Conservation (phyloP, 768 basidiomycete species). For the Dioszegia crocea region DNA sequence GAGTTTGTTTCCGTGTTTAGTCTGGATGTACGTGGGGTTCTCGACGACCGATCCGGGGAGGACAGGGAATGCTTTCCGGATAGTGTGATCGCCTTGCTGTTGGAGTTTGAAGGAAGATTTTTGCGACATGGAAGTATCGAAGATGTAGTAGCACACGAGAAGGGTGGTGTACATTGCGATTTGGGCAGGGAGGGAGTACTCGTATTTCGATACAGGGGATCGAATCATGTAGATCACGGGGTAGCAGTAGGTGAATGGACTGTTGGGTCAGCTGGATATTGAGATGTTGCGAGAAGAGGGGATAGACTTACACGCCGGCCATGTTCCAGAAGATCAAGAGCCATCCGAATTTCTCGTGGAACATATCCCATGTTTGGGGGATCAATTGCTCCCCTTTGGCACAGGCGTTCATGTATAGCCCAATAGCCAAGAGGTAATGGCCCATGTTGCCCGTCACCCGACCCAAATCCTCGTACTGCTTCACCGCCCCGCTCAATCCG, state of each 20-base stretch:
- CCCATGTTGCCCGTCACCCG: constrained; percentile 94
- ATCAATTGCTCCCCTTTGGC: constrained; percentile 66
- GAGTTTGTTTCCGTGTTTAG: constrained; percentile 88
- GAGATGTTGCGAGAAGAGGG: not conserved
- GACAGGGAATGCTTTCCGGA: constrained; percentile 91
- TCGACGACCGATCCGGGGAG: constrained; percentile 74
- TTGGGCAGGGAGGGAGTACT: constrained; percentile 72
- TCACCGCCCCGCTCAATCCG: constrained; percentile 84
- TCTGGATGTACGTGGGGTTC: constrained; percentile 88
- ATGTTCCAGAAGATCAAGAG: constrained; percentile 90
- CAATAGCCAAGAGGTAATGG: constrained; percentile 92
- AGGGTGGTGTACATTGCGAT: constrained; percentile 70
- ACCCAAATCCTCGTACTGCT: constrained; percentile 88
- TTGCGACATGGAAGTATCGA: constrained; percentile 92
- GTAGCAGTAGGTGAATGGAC: constrained; percentile 77
- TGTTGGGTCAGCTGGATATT: constrained; percentile 7
- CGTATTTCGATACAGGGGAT: constrained; percentile 79
- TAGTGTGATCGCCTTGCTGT: constrained; percentile 76
- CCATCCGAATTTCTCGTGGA: constrained; percentile 91
- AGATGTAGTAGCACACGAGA: constrained; percentile 80
- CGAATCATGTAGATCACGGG: constrained; percentile 98
- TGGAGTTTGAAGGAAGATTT: constrained; percentile 98
- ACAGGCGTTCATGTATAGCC: constrained; percentile 94
- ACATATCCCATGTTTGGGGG: constrained; percentile 82
- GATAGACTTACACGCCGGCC: constrained; percentile 46